Evolutionary conservation across 2,329 filamentous ascomycete genomes (phyloP), one percentile per base, ranked within the genome.

Genomic region (Capronia americana): DNA sequence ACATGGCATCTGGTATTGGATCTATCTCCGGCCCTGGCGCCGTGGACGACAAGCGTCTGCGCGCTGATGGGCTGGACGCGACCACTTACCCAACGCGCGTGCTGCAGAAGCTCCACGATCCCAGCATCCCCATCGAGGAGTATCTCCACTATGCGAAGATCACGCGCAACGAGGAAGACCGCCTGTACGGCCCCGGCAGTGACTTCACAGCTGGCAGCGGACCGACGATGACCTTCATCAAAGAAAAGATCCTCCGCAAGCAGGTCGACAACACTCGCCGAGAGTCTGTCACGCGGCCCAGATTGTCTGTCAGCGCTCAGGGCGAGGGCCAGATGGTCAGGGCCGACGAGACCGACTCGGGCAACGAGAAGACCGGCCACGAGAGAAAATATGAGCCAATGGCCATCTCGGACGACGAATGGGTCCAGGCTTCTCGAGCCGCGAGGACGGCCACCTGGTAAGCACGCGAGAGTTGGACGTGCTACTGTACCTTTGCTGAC

Each of bases 361-460:
- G 50, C 51, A 64, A 61, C 28, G 67, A 69, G 60, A 69, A 69
- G 56, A 51, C 53, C 4, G 34, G 5, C 4, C 5, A 55, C 6
- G 62, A 66, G 60, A 30, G 67, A 61, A 73, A 63, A 65, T 73
- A 53, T 67, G 70, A 71, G 57, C 69, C 24, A 62, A 71, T 71
- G 69, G 34, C 32, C 60, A 73, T 81, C 34, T 74, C 73, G 4
- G 77, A 80, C n/a, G 76, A 79, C 3, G 83, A 85, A 65, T 84
- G 83, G 82, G 75, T 75, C 20, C 80, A 80, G 55, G 82, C 83
- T 3, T 81, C 78, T 20, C 78, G 82, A 26, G 79, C 81, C 7
- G 70, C 81, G 53, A 76, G 82, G 7, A 84, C 82, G 0, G 82
- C 82, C 1, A 78, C 78, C 0, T 71, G 69, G 69, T 80, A 81